phyloP scores from a whole-genome alignment of 345 rosid genomes.

The Populus euphratica region DNA sequence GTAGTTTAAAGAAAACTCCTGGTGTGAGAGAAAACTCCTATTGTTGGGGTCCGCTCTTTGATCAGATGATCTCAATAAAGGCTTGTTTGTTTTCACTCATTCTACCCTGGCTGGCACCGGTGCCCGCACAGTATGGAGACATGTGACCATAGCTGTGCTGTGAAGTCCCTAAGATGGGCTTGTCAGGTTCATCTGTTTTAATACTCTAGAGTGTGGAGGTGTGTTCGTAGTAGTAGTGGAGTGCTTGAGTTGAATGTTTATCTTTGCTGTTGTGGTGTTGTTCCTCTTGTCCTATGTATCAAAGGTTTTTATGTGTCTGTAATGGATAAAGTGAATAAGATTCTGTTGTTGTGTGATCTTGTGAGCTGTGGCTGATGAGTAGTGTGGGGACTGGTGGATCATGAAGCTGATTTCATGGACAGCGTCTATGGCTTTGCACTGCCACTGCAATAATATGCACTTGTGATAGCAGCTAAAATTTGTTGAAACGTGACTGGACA shows the following conservation, averaged over 20 bases:
- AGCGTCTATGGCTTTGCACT: not conserved
- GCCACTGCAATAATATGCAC: not conserved
- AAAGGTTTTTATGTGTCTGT: not conserved
- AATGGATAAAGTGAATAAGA: conserved; percentile 4
- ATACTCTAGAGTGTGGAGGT: not conserved
- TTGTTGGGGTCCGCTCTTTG: conserved; percentile 5
- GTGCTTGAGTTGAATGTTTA: not conserved
- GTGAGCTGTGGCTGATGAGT: conserved; percentile 6
- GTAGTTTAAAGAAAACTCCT: conserved; percentile 11
- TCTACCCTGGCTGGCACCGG: not conserved
- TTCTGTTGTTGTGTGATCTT: not conserved
- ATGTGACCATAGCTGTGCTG: not conserved
- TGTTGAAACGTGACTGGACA: not conserved
- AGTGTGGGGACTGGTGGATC: conserved; percentile 6
- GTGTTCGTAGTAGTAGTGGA: not conserved
- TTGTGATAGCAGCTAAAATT: not conserved
- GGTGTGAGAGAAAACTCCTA: not conserved
- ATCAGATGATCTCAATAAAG: not conserved
- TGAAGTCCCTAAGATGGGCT: not conserved
- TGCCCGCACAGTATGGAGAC: not conserved
- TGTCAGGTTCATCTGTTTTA: not conserved
- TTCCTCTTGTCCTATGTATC: not conserved
- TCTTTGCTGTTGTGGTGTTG: not conserved
- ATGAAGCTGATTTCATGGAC: conserved; percentile 1
- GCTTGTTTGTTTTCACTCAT: not conserved